Base-by-base conservation (phyloP, 208 protist genomes). In the Leishmania gerbilli region DNA sequence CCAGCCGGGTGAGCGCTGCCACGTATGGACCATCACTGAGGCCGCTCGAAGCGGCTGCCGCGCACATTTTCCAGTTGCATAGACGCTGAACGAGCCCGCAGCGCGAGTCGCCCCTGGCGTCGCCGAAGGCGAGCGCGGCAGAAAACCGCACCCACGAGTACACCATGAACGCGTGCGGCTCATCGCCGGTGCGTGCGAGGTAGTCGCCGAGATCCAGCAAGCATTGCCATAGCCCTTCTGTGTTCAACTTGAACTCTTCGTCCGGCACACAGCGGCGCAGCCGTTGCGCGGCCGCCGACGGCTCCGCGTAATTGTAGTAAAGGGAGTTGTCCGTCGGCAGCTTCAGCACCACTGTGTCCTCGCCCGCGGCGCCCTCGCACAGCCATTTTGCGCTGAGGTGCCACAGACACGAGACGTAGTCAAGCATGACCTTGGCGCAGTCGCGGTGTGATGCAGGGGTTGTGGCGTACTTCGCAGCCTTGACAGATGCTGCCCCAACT, bases 321-420 rank as follows among this genome's bases (percentile, higher is more conserved):
- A 62, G 82, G 21, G 84, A 69, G 19, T 84, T 74, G 27, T 69
- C 72, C 13, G 72, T 74, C 1, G 93, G 93, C 45, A 89, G 40
- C 27, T 45, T 17, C 21, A 92, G 72, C 49, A 83, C 68, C 45
- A 49, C 31, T 21, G 77, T 19, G 0, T 49, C 53, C 21, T 31
- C 49, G 64, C 45, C 45, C n/a, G 27, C 15, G 21, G 42, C 53
- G 8, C 27, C 65, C 4, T 79, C 77, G 7, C 65, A 60, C 47
- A 87, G 65, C 64, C 74, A n/a, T 37, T 67, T 67, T n/a, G 51
- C 72, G 58, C 76, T 77, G 15, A 87, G 77, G 34, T 84, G 79
- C 93, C 93, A 97, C 55, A 95, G 47, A 62, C 81, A 92, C 5
- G 84, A 87, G 17, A 97, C 78, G 78, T 97, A 97, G 81, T 93